A percentile compares a stretch with the other conserved stretches of the same genome.
Evolutionary conservation across 305 asterid genomes (phyloP).

Genomic region (Fraxinus paxiana): DNA sequence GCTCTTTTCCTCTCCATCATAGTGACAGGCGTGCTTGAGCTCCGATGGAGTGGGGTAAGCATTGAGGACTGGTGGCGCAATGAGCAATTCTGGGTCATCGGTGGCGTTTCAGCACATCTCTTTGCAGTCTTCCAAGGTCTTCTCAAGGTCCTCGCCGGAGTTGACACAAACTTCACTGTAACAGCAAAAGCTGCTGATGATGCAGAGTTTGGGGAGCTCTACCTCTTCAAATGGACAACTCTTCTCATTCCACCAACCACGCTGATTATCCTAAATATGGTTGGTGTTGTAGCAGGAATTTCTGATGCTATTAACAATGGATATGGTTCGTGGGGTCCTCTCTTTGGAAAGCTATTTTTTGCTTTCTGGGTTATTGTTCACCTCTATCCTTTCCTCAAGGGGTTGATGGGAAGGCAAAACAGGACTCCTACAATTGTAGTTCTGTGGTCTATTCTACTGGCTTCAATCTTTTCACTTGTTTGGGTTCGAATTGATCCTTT

Average conservation of each 20-base stretch:
- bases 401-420: slow-evolving; percentile 77
- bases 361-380: slow-evolving; percentile 84
- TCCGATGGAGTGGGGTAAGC: slow-evolving; percentile 80
- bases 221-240: slow-evolving; percentile 88
- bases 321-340: slow-evolving; percentile 71
- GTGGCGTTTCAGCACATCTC: slow-evolving; percentile 56
- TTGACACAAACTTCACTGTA: slow-evolving; percentile 75
- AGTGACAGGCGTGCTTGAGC: slow-evolving; percentile 63
- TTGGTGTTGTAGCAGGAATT: slow-evolving; percentile 79
- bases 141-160: slow-evolving; percentile 67
- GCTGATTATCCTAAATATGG: slow-evolving; percentile 63
- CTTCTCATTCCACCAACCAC: slow-evolving; percentile 83
- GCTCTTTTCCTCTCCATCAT: slow-evolving; percentile 77
- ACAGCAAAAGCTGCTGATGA: slow-evolving; percentile 72
- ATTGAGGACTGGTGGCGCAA: slow-evolving; percentile 88
- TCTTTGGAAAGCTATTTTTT: slow-evolving; percentile 71
- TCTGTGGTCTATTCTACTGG: slow-evolving; percentile 70
- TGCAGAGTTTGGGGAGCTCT: slow-evolving; percentile 69
- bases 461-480: slow-evolving; percentile 72
- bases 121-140: slow-evolving; percentile 79
- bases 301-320: slow-evolving; percentile 77
- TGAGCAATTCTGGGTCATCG: slow-evolving; percentile 66
- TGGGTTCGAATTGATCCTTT: slow-evolving; percentile 83
- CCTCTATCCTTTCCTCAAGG: slow-evolving; percentile 77
- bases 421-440: slow-evolving; percentile 83